Conservation (phyloP, 495 filamentous ascomycete species). For the Articulospora tetracladia region DNA sequence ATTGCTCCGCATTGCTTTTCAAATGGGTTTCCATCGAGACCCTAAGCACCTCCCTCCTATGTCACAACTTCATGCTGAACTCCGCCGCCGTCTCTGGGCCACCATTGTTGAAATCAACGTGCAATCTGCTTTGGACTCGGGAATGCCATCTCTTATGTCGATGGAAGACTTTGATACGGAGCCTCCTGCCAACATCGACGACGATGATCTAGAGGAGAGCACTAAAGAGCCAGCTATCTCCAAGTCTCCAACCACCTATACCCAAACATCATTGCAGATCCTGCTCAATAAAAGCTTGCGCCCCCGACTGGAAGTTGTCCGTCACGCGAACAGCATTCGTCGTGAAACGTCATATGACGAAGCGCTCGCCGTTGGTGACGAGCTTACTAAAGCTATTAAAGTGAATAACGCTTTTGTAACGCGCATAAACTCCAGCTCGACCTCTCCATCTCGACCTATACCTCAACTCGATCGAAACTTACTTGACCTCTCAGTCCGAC, state of each 20-base stretch:
- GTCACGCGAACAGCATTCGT: constrained; percentile 44
- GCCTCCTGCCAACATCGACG: constrained; percentile 49
- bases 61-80: constrained; percentile 51
- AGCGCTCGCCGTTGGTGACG: constrained; percentile 40
- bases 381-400: constrained; percentile 35
- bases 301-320: constrained; percentile 44
- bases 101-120: constrained; percentile 59
- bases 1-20: constrained; percentile 53
- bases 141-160: constrained; percentile 53
- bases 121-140: constrained; percentile 56
- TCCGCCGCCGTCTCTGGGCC: constrained; percentile 67
- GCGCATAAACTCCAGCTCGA: not conserved
- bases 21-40: constrained; percentile 60
- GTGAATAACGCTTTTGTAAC: constrained; percentile 21
- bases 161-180: constrained; percentile 54
- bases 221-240: not conserved
- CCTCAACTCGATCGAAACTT: constrained; percentile 27
- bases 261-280: constrained; percentile 49
- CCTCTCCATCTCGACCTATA: not conserved
- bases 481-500: constrained; percentile 38
- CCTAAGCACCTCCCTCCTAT: constrained; percentile 39
- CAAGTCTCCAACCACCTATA: constrained; percentile 31
- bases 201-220: constrained; percentile 32
- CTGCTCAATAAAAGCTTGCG: constrained; percentile 43
- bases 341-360: constrained; percentile 48